These are phyloP conservation scores for Colletotrichum kahawae DNA, from an alignment of 2,329 filamentous ascomycete species.

Conservation along the genomic window DNA sequence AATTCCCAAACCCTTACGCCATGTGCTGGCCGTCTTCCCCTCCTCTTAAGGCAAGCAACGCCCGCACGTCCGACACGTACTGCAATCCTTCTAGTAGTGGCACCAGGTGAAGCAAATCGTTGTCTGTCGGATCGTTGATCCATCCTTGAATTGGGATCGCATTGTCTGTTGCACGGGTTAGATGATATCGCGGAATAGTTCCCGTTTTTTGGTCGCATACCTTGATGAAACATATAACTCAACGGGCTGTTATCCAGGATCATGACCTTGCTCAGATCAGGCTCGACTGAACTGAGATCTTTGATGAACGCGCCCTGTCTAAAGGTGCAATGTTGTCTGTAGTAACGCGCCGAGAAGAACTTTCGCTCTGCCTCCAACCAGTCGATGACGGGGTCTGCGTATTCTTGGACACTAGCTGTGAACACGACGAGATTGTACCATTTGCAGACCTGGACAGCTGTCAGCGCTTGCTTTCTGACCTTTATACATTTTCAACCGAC, in stretches of 20 bases:
- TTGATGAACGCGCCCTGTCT: constrained; percentile 98
- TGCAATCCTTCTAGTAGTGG: constrained; percentile 93
- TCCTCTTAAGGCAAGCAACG: constrained; percentile 84
- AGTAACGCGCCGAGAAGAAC: constrained; percentile 92
- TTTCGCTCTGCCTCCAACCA: constrained; percentile 97
- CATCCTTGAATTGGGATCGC: constrained; percentile 98
- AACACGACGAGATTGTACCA: constrained; percentile 99
- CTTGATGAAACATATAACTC: constrained; percentile 98
- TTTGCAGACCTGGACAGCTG: constrained; percentile 72
- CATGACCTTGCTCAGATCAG: constrained; percentile 97
- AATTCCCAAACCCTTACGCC: constrained; percentile 35
- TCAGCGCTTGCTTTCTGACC: neutral
- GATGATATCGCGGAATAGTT: neutral
- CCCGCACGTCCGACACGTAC: constrained; percentile 94
- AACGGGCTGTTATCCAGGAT: constrained; percentile 98
- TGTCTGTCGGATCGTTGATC: constrained; percentile 98
- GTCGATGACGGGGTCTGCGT: constrained; percentile 98
- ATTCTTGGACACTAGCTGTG: constrained; percentile 97
- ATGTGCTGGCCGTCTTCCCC: constrained; percentile 77
- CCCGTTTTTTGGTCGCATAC: constrained; percentile 52
- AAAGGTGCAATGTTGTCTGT: constrained; percentile 96
- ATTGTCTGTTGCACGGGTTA: constrained; percentile 70
- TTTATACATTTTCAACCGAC: constrained; percentile 14
- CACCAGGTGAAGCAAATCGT: constrained; percentile 89
- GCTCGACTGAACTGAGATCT: constrained; percentile 93